A percentile compares a stretch with the other conserved stretches of the same genome.
Evolutionary conservation across 2,329 filamentous ascomycete species (phyloP).

Genomic region (Pestalotiopsis sp.): DNA sequence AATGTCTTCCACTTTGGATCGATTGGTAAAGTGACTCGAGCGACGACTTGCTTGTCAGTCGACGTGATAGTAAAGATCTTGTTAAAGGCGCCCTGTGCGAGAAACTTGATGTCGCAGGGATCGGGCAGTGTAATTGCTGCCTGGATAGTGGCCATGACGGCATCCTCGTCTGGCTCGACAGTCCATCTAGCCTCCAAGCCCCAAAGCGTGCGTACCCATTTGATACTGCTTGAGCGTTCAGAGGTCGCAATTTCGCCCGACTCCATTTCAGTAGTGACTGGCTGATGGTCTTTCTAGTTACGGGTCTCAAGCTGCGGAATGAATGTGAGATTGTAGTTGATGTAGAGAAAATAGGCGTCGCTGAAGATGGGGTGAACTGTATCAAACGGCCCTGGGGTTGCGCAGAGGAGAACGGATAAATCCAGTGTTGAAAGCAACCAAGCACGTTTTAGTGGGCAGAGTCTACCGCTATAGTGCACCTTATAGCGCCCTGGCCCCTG

Average conservation of each 20-base stretch:
- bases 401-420: background rate
- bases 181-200: conserved; percentile 1
- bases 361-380: background rate
- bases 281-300: too few relatives aligned
- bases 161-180: background rate
- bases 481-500: background rate
- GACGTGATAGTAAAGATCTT: conserved; percentile 22
- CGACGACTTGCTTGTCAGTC: conserved; percentile 18
- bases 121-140: background rate
- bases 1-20: conserved; percentile 35
- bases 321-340: background rate
- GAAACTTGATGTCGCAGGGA: conserved; percentile 16
- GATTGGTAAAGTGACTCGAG: conserved; percentile 37
- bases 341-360: background rate
- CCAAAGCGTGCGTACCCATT: conserved; percentile 3
- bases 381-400: background rate
- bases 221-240: background rate
- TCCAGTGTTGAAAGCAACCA: background rate
- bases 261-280: background rate
- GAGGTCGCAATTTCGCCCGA: background rate
- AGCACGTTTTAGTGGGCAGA: background rate
- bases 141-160: background rate
- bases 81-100: conserved; percentile 19
- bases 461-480: too few relatives aligned
- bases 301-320: too few relatives aligned